Base-by-base conservation (phyloP, 768 basidiomycete genomes). In the Rubroboletus pulcherrimus region DNA sequence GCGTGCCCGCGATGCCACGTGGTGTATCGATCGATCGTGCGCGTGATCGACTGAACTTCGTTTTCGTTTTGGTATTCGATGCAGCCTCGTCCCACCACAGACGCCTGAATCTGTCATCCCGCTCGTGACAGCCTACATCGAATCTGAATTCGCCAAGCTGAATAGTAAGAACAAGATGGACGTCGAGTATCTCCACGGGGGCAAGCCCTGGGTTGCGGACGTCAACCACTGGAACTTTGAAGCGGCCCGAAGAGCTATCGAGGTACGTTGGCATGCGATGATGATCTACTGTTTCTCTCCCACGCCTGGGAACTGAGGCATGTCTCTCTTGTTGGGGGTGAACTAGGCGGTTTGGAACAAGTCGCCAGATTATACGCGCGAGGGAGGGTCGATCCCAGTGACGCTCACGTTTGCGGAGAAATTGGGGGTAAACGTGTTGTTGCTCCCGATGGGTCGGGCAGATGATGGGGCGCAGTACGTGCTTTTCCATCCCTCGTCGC, bases 381-480 rank as follows among this genome's bases (percentile, higher is more conserved):
- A 96, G 70, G 93, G 93, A n/a, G 95, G 95, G 5, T 92, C 91
- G 7, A 95, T 95, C 59, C 94, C 94, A 0, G 91, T 96, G 31
- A 95, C 93, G 5, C 78, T 98, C 54, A 95, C 93, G 2, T 96
- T 98, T 69, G 92, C 94, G 10, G 92, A 97, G 67, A 83, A 83
- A 42, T 75, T 97, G 44, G 83, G 84, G 12, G 87, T 93, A 53
- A 97, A 94, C 65, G 91, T 97, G 9, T 70, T 95, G 54, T 75
- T 98, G 19, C 77, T 98, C 30, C 96, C 94, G 1, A 95, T 96
- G 87, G 93, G 93, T 2, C 79, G 95, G 48, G 91, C 91, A 2
- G 93, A 98, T 66, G 96, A 98, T 60, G 96, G 95, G 62, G 91
- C 93, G 40, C 92, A 93, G 87, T 92, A 66, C 60, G 89, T 83